Percentiles rank a stretch among this genome's conserved stretches.
phyloP scores from a whole-genome alignment of 768 basidiomycete species.

The Coprinellus micaceus region DNA sequence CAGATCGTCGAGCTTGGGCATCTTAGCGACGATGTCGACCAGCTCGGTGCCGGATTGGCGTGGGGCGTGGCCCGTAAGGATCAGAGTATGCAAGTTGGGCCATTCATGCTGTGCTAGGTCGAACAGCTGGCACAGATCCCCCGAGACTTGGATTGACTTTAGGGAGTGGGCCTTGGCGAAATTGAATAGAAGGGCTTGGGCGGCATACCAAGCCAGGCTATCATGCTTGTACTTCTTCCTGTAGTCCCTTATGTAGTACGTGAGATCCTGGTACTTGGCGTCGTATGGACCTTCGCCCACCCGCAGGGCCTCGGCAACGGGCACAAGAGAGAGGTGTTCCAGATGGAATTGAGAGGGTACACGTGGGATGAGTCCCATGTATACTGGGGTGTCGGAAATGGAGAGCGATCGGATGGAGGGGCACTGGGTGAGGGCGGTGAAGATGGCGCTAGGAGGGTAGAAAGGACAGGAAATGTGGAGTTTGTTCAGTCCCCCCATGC shows the following conservation, averaged over 20 bases:
- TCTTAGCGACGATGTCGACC: slow-evolving; percentile 30
- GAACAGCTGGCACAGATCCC: slow-evolving; percentile 30
- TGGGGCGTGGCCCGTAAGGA: slow-evolving; percentile 37
- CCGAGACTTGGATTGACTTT: slow-evolving; percentile 36
- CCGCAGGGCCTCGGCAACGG: slow-evolving; percentile 38
- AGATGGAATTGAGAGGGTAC: slow-evolving; percentile 30
- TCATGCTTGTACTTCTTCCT: slow-evolving; percentile 35
- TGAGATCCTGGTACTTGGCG: slow-evolving; percentile 29
- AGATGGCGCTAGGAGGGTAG: slow-evolving; percentile 33
- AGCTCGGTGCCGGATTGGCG: slow-evolving; percentile 22
- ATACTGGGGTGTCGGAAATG: slow-evolving; percentile 38
- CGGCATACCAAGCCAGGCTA: slow-evolving; percentile 27
- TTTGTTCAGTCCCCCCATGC: slow-evolving; percentile 29
- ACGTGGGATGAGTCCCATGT: slow-evolving; percentile 29
- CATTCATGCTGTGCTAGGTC: slow-evolving; percentile 29
- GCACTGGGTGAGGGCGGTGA: slow-evolving; percentile 34
- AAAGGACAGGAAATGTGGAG: slow-evolving; percentile 39
- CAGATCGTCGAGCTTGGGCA: slow-evolving; percentile 31
- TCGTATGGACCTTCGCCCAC: slow-evolving; percentile 41
- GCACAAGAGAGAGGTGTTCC: slow-evolving; percentile 31
- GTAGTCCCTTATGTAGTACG: slow-evolving; percentile 38
- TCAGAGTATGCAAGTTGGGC: slow-evolving; percentile 34
- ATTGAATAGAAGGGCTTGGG: slow-evolving; percentile 28
- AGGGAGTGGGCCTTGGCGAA: slow-evolving; percentile 28
- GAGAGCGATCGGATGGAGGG: slow-evolving; percentile 32